Conservation (phyloP, 2,329 filamentous ascomycete species). For the Fusarium solani-melongenae region DNA sequence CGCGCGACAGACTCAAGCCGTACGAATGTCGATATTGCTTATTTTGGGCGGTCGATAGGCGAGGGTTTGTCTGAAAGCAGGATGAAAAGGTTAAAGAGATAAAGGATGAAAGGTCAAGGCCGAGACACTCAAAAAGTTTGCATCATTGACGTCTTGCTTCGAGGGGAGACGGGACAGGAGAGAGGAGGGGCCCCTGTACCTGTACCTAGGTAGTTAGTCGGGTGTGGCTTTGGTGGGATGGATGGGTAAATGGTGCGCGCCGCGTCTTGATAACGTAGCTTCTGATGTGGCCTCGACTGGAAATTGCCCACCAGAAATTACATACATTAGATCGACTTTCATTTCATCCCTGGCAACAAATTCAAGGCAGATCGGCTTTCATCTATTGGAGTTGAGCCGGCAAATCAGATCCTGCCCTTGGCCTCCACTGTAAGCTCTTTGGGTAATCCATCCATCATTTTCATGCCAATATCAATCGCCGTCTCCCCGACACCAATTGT, state of each 20-base stretch:
- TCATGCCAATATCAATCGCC: background rate
- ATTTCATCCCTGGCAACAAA: background rate
- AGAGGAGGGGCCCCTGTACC: background rate
- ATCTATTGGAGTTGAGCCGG: background rate
- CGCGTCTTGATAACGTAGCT: background rate
- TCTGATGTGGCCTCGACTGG: background rate
- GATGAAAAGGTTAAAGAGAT: background rate
- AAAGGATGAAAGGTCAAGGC: background rate
- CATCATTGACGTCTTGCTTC: constrained; percentile 1
- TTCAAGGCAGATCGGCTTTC: background rate
- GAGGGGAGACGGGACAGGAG: background rate
- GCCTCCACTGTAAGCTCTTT: background rate
- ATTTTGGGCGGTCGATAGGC: background rate
- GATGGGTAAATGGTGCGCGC: background rate
- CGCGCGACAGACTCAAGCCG: background rate
- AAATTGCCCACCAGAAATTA: background rate
- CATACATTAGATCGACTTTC: background rate
- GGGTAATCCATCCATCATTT: background rate
- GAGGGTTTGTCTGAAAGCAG: background rate
- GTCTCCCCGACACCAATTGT: background rate
- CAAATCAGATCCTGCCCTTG: background rate
- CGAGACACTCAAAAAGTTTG: background rate
- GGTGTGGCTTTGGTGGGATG: background rate
- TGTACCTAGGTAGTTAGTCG: no score
- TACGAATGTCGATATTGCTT: background rate